Conservation (phyloP, 257 asterid species). For the Ligustrum vulgare region DNA sequence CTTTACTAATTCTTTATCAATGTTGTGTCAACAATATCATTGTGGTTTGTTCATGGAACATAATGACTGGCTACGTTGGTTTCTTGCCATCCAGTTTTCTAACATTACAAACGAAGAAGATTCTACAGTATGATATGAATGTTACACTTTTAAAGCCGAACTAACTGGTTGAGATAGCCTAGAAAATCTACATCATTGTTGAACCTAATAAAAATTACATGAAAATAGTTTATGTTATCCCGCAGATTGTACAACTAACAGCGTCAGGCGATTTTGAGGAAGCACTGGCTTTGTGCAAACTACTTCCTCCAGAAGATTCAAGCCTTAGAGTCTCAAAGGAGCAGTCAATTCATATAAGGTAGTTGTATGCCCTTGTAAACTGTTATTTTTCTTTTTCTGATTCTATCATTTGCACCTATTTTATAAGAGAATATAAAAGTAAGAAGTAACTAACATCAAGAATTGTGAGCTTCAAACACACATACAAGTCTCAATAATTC, state of each 20-base stretch:
- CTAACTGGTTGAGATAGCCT: slow-evolving; percentile 11
- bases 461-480: background rate
- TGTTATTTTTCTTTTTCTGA: background rate
- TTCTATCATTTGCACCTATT: background rate
- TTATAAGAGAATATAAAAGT: slow-evolving; percentile 10
- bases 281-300: slow-evolving; percentile 91
- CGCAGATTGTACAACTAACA: slow-evolving; percentile 94
- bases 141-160: background rate
- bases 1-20: background rate
- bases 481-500: slow-evolving; percentile 9
- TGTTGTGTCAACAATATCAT: background rate
- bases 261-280: slow-evolving; percentile 99
- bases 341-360: slow-evolving; percentile 97
- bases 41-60: background rate
- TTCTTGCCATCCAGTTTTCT: background rate
- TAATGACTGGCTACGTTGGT: background rate
- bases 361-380: slow-evolving; percentile 9
- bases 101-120: slow-evolving; percentile 11
- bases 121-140: slow-evolving; percentile 8
- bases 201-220: slow-evolving; percentile 6
- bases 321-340: slow-evolving; percentile 92
- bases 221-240: slow-evolving; percentile 27
- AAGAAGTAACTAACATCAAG: slow-evolving; percentile 8
- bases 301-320: slow-evolving; percentile 97
- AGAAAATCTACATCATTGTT: slow-evolving; percentile 1